A percentile compares a stretch with the other conserved stretches of the same genome.
These are phyloP conservation scores for Pleurotus platypus DNA, from an alignment of 768 basidiomycete genomes.

Conservation along the genomic window DNA sequence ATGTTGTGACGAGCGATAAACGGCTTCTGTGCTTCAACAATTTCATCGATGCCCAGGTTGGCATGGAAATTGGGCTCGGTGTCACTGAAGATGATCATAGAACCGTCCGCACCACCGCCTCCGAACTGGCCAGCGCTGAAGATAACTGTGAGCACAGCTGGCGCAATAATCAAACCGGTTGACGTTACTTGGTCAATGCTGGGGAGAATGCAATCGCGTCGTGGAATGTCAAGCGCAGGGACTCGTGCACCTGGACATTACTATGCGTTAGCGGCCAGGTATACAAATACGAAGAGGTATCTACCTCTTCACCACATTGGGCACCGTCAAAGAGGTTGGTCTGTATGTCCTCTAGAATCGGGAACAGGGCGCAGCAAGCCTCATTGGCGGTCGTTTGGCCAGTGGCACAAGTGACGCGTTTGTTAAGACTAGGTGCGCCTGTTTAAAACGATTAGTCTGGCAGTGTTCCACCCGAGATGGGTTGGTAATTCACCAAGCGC, in stretches of 20 bases:
- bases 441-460: neutral
- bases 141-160: neutral
- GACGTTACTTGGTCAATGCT: conserved; percentile 11
- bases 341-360: conserved; percentile 35
- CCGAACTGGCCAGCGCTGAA: conserved; percentile 12
- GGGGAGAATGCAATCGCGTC: conserved; percentile 41
- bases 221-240: conserved; percentile 34
- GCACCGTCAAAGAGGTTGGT: conserved; percentile 30
- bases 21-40: conserved; percentile 30
- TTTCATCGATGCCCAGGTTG: conserved; percentile 40
- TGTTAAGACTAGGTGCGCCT: conserved; percentile 9
- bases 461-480: neutral
- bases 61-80: conserved; percentile 40
- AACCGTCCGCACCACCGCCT: conserved; percentile 46
- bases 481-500: neutral
- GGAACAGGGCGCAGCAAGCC: conserved; percentile 36
- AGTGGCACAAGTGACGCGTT: conserved; percentile 21
- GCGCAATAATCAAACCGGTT: neutral
- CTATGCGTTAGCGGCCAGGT: neutral
- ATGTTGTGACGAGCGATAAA: conserved; percentile 31
- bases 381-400: conserved; percentile 25
- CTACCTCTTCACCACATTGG: conserved; percentile 30
- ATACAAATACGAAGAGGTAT: neutral
- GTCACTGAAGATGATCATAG: conserved; percentile 40
- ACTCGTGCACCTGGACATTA: conserved; percentile 19